phyloP scores from a whole-genome alignment of 805 yeast species.

The Brettanomyces anomalus region DNA sequence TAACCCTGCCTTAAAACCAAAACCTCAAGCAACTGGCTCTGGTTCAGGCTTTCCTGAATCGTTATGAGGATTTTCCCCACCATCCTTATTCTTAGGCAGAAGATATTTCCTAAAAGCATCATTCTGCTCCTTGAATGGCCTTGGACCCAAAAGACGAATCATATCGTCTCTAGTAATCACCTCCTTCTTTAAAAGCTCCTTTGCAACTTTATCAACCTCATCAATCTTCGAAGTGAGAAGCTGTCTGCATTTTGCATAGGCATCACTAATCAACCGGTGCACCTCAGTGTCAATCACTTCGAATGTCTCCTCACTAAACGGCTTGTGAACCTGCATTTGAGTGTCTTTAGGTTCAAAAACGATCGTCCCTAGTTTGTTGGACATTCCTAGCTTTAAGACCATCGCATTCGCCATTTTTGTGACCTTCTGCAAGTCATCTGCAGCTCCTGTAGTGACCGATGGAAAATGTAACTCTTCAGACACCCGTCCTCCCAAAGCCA shows the following conservation, averaged over 20 bases:
- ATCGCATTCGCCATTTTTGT: slow-evolving; percentile 88
- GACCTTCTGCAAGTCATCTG: slow-evolving; percentile 93
- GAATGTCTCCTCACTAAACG: slow-evolving; percentile 84
- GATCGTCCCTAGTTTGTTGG: slow-evolving; percentile 75
- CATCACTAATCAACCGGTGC: slow-evolving; percentile 63
- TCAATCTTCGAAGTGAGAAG: slow-evolving; percentile 60
- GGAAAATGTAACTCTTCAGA: slow-evolving; percentile 88
- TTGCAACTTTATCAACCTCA: slow-evolving; percentile 80
- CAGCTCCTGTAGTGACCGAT: slow-evolving; percentile 93
- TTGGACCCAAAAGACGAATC: slow-evolving; percentile 78
- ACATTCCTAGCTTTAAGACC: slow-evolving; percentile 93
- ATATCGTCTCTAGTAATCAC: slow-evolving; percentile 91
- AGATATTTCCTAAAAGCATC: slow-evolving; percentile 80
- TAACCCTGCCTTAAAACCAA: too few relatives aligned
- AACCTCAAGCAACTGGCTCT: neutral
- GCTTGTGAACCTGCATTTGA: slow-evolving; percentile 45
- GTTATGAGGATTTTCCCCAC: slow-evolving; percentile 13
- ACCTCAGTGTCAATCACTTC: slow-evolving; percentile 76
- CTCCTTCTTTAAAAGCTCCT: slow-evolving; percentile 77
- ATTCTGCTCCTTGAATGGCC: slow-evolving; percentile 86
- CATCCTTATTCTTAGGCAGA: slow-evolving; percentile 13
- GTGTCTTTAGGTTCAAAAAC: slow-evolving; percentile 64
- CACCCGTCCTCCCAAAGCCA: slow-evolving; percentile 97
- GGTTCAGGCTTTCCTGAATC: slow-evolving; percentile 12
- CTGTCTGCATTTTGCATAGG: slow-evolving; percentile 62